A percentile compares a stretch with the other conserved stretches of the same genome.
Evolutionary conservation across 352 stramenopile genomes (phyloP).

Genomic region (Pythium brachiatum): DNA sequence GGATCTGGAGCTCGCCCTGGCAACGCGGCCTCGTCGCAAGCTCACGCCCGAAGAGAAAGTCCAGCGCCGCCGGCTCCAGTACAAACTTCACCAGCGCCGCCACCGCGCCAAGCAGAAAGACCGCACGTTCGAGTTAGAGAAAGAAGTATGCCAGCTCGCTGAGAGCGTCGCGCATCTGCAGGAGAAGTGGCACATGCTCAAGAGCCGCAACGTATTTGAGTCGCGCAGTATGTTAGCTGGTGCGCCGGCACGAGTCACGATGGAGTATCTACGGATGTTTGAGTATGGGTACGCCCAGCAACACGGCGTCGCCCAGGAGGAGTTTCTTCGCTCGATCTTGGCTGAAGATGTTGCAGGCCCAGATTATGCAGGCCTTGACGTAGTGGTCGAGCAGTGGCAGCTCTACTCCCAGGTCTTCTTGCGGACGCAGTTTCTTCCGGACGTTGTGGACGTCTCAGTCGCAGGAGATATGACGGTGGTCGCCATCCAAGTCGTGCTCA

Average conservation of each 20-base stretch:
- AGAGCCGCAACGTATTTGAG: conserved; percentile 27
- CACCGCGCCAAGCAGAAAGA: conserved; percentile 69
- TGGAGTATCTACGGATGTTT: conserved; percentile 59
- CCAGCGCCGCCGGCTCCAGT: conserved; percentile 45
- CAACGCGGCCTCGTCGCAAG: conserved; percentile 4
- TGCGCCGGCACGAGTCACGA: conserved; percentile 31
- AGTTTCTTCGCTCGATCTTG: conserved; percentile 58
- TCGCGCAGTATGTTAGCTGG: conserved; percentile 15
- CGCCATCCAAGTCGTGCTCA: conserved; percentile 37
- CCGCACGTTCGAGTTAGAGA: conserved; percentile 36
- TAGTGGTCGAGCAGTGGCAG: conserved; percentile 50
- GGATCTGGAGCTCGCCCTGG: background rate
- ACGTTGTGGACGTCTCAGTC: conserved; percentile 32
- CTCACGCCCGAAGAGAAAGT: conserved; percentile 36
- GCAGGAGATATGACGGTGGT: conserved; percentile 46
- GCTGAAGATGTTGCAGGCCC: conserved; percentile 37
- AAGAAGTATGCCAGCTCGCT: conserved; percentile 40
- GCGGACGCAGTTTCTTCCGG: conserved; percentile 33
- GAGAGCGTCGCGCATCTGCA: conserved; percentile 40
- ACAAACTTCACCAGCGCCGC: conserved; percentile 66
- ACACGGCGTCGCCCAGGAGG: conserved; percentile 37
- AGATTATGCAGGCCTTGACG: conserved; percentile 49
- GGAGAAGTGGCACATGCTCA: conserved; percentile 28
- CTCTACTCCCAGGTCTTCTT: conserved; percentile 45
- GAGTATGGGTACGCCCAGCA: conserved; percentile 19